Evolutionary conservation across 345 rosid species (phyloP).

Genomic region (Bruguiera sexangula): DNA sequence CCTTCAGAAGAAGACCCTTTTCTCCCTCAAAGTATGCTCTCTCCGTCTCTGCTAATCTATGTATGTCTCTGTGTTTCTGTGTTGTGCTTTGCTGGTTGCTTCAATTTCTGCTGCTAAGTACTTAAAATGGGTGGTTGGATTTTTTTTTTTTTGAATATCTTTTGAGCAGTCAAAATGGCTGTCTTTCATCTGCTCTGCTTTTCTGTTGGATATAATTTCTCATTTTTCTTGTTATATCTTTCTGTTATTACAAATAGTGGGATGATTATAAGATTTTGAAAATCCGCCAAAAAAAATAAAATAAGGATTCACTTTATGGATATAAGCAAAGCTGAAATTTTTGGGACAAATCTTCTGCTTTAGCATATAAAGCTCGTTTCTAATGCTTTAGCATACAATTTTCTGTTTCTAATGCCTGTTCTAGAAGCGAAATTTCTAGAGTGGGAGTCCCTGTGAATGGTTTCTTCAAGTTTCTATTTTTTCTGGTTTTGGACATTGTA

Average conservation of each 20-base stretch:
- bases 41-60: slow-evolving; percentile 2
- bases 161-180: not conserved
- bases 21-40: slow-evolving; percentile 33
- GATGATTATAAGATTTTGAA: too few species aligned
- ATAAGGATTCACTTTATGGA: too few species aligned
- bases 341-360: too few species aligned
- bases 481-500: not conserved
- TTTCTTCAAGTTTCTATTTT: not conserved
- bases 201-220: not conserved
- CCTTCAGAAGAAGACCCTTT: not conserved
- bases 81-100: not conserved
- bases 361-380: too few species aligned
- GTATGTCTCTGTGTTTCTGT: not conserved
- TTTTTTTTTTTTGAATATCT: not conserved
- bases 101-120: not conserved
- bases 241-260: too few species aligned
- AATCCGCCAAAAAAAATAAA: too few species aligned
- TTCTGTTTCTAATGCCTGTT: too few species aligned
- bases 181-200: not conserved
- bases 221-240: not conserved
- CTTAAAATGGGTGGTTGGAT: not conserved
- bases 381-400: too few species aligned
- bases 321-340: too few species aligned
- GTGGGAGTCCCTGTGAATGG: too few species aligned
- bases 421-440: too few species aligned